Evolutionary conservation across 345 rosid species (phyloP).

Genomic region (Xanthoceras sorbifolium): DNA sequence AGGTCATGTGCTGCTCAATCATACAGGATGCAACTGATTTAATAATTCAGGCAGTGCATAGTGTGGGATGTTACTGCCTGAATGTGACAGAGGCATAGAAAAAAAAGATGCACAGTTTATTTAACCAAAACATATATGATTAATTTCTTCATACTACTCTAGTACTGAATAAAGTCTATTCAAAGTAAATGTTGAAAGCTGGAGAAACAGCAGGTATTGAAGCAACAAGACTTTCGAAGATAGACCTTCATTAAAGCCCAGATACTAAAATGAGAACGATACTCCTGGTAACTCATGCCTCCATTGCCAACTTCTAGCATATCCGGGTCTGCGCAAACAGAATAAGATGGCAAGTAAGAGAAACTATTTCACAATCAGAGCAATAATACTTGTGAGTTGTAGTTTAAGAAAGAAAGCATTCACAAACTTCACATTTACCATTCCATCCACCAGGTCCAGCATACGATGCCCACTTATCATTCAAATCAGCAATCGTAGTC

Average conservation of each 20-base stretch:
- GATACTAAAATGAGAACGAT: conserved; percentile 91
- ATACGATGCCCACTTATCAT: conserved; percentile 92
- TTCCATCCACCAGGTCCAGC: conserved; percentile 99
- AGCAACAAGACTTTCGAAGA: conserved; percentile 10
- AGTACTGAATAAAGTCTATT: conserved; percentile 7
- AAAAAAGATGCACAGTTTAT: background rate
- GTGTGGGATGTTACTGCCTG: background rate
- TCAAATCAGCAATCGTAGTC: conserved; percentile 90
- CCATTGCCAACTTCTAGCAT: conserved; percentile 99
- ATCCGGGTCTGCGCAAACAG: conserved; percentile 73
- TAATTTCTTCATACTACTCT: background rate
- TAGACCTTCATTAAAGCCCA: conserved; percentile 97
- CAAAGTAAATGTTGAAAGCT: conserved; percentile 4
- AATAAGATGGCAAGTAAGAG: conserved; percentile 9
- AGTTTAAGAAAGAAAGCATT: background rate
- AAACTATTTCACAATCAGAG: conserved; percentile 10
- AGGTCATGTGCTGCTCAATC: background rate
- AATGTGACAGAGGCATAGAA: background rate
- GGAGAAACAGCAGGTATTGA: background rate
- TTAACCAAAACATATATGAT: background rate
- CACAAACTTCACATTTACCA: conserved; percentile 45
- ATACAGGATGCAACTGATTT: background rate
- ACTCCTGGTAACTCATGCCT: conserved; percentile 88
- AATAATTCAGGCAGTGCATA: conserved; percentile 5
- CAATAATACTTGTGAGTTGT: conserved; percentile 1